These are phyloP conservation scores for Zygotorulaspora florentina DNA, from an alignment of 805 yeast genomes.

Conservation along the genomic window DNA sequence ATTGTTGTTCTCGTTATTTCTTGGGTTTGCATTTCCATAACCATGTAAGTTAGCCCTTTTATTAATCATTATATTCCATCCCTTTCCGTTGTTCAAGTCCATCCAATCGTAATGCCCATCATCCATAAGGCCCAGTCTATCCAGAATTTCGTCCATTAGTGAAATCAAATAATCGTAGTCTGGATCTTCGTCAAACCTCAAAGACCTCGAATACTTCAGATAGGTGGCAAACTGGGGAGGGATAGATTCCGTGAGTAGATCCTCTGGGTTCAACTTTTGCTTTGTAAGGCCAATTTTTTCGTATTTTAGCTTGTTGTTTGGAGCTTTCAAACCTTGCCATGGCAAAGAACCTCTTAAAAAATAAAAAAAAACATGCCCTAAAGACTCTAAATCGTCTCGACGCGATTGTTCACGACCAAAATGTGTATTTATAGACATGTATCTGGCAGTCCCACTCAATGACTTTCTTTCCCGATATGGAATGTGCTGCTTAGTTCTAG, in stretches of 20 bases:
- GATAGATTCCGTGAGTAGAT: conserved; percentile 54
- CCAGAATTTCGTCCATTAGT: conserved; percentile 56
- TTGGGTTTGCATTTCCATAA: conserved; percentile 67
- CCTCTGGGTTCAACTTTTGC: conserved; percentile 60
- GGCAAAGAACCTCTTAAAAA: conserved; percentile 76
- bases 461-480: conserved; percentile 80
- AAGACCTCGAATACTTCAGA: conserved; percentile 59
- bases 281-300: conserved; percentile 82
- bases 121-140: conserved; percentile 52
- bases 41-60: conserved; percentile 80
- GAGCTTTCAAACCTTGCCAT: conserved; percentile 89
- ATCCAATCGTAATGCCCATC: conserved; percentile 80
- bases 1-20: conserved; percentile 17
- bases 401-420: conserved; percentile 79
- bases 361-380: conserved; percentile 79
- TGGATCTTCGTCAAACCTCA: conserved; percentile 77
- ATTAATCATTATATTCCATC: conserved; percentile 74
- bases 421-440: conserved; percentile 87
- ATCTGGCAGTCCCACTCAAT: conserved; percentile 79
- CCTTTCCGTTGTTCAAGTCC: conserved; percentile 71
- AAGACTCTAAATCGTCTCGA: conserved; percentile 75
- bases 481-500: conserved; percentile 72
- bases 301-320: conserved; percentile 76
- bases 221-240: conserved; percentile 75
- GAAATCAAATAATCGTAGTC: conserved; percentile 64